A percentile compares a stretch with the other conserved stretches of the same genome.
phyloP scores from a whole-genome alignment of 176 grass and related monocot genomes.

The Areca catechu region DNA sequence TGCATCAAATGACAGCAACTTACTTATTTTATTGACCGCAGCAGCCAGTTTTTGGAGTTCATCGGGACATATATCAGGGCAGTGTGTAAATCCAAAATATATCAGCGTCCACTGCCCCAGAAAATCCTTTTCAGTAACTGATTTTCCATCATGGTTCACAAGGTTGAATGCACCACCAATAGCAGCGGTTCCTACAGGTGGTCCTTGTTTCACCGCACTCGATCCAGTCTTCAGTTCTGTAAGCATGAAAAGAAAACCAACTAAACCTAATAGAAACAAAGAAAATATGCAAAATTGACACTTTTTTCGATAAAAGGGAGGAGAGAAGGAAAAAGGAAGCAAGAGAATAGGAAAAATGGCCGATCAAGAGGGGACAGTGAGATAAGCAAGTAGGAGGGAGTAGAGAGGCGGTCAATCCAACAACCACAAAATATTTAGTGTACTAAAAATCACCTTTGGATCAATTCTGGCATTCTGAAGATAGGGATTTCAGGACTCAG shows the following conservation, averaged over 20 bases:
- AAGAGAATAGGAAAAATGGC: no score
- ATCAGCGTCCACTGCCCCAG: conserved; percentile 72
- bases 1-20: conserved; percentile 5
- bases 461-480: no score
- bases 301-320: no score
- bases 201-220: conserved; percentile 40
- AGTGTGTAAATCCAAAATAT: conserved; percentile 74
- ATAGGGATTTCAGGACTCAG: no score
- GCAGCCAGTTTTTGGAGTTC: conserved; percentile 63
- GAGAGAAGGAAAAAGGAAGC: no score
- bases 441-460: no score
- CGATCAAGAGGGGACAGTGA: no score
- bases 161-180: conserved; percentile 74
- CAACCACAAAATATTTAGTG: no score
- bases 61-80: conserved; percentile 76
- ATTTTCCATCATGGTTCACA: conserved; percentile 42
- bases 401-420: no score
- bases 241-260: not conserved
- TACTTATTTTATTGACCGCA: conserved; percentile 69
- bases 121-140: conserved; percentile 56
- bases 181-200: conserved; percentile 36
- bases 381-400: no score
- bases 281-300: no score
- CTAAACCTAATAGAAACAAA: no score
- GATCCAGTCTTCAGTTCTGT: conserved; percentile 48